Base-by-base conservation (phyloP, 306 rosid species). In the Trifolium pratense region DNA sequence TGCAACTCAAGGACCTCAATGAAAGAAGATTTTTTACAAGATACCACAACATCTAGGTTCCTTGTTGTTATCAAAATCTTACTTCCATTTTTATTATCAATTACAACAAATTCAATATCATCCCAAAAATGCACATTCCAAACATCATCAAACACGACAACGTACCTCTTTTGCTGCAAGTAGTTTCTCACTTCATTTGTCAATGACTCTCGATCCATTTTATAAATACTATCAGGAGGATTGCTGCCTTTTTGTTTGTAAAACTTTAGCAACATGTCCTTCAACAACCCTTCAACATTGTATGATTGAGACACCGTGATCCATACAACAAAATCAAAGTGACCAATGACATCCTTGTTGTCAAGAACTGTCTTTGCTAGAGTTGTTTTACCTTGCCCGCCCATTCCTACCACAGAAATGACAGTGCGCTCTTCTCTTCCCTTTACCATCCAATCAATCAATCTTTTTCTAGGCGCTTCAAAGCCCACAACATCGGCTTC, bases 81-180 rank as follows among this genome's bases (percentile, higher is more conserved):
- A 34, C 70, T 68, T 59, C 21, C 9, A 0, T 36, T 46, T 10
- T 69, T 23, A 15, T 36, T 11, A 21, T 46, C 53, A 23, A 9
- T 0, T 0, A 59, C 1, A 36, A 34, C 52, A 6, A 0, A 6
- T 31, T 15, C 13, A 45, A 68, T 20, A 5, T 20, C 20, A 17
- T 23, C 51, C 75, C 68, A 68, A 21, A 76, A 76, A 1, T 0
- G 7, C 14, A 8, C 6, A 0, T 9, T 14, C 53, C 80, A 76
- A 0, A 76, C 68, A 25, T 76, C 80, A 57, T 76, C 80, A 57
- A 76, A 76, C 0, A 67, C 12, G 0, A 76, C 0, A 59, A 68
- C 40, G 0, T 68, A 68, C 55, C 75, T 75, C 16, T 39, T 66
- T 0, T 16, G 0, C 0, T 1, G 0, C 25, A 75, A 66, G 48